Conservation (phyloP, 768 basidiomycete genomes). For the Roridomyces roridus region DNA sequence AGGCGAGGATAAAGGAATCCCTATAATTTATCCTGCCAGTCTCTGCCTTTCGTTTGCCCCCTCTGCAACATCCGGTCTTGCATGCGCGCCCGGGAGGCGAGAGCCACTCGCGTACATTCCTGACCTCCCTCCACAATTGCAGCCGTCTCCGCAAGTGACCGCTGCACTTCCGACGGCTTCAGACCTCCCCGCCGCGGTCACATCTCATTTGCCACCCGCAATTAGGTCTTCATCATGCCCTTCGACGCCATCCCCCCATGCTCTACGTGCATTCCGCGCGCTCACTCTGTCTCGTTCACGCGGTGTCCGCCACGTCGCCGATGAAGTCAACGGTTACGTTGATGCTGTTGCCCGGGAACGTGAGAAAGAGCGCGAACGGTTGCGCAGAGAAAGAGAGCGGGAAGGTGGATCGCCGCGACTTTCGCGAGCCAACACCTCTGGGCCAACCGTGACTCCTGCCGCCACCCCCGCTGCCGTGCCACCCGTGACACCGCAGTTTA, state of each 20-base stretch:
- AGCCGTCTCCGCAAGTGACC: constrained; percentile 52
- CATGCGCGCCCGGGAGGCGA: constrained; percentile 42
- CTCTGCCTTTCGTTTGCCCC: constrained; percentile 60
- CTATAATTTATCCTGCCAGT: constrained; percentile 72
- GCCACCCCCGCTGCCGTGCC: constrained; percentile 15
- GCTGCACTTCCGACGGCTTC: constrained; percentile 37
- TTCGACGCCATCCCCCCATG: constrained; percentile 38
- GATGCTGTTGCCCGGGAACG: constrained; percentile 79
- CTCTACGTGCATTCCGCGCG: constrained; percentile 52
- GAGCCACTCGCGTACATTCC: constrained; percentile 62
- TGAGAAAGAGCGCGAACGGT: constrained; percentile 77
- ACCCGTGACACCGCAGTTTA: constrained; percentile 20
- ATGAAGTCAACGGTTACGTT: constrained; percentile 72
- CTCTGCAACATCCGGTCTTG: constrained; percentile 29
- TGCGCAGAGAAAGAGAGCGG: constrained; percentile 42
- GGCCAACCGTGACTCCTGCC: constrained; percentile 27
- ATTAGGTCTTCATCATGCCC: constrained; percentile 32
- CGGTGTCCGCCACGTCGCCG: constrained; percentile 58
- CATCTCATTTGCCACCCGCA: constrained; percentile 14
- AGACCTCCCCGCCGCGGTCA: constrained; percentile 23
- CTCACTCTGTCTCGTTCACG: constrained; percentile 58
- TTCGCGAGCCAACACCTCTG: constrained; percentile 32
- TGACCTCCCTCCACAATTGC: constrained; percentile 67
- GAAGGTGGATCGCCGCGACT: constrained; percentile 41
- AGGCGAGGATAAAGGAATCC: constrained; percentile 80